Evolutionary conservation across 1,139 yeast species (phyloP), one percentile per base, ranked within the genome.

Genomic region (Debaryomyces robertsiae): DNA sequence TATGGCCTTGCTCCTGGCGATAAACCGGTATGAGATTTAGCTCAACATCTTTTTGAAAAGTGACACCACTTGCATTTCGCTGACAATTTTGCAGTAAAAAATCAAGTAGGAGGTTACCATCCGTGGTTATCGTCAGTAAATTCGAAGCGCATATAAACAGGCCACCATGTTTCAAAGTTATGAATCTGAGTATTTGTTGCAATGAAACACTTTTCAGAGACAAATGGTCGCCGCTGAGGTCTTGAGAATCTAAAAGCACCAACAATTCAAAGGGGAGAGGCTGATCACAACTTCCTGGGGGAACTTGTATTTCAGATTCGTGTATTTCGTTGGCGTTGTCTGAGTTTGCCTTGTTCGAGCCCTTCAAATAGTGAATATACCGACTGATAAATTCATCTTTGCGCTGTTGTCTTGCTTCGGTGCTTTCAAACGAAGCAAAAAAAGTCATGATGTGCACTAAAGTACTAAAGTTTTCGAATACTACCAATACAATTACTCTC

Each of bases 121-220:
- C 37, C 4, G 50, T 16, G n/a, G 52, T 43, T 13, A 42, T 10
- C 4, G 10, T n/a, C 4, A 16, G 24, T 6, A 29, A 25, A 13
- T 35, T 46, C 7, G 53, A 47, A 3, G 50, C 40, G 32, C 60
- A 65, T 3, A 58, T 44, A 13, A 73, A 53, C 2, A 67, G 52
- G 1, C 64, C 71, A 0, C 71, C 75, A 50, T 75, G 76, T 27
- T 68, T 63, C 37, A 79, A 53, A 9, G 79, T 66, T 1, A 81
- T 45, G 7, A 73, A 59, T 29, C 95, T 67, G 23, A 82, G 48
- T 32, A 68, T 52, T 49, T 83, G 86, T 52, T 84, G 89, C 2
- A 71, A 52, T 22, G 48, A 49, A 9, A 65, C 54, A 23, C 54
- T 50, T 9, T 46, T 45, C 3, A 58, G 50, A 1, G 61, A 43